A percentile compares a stretch with the other conserved stretches of the same genome.
phyloP scores from a whole-genome alignment of 139 green algal species.

The Trebouxia sp. region DNA sequence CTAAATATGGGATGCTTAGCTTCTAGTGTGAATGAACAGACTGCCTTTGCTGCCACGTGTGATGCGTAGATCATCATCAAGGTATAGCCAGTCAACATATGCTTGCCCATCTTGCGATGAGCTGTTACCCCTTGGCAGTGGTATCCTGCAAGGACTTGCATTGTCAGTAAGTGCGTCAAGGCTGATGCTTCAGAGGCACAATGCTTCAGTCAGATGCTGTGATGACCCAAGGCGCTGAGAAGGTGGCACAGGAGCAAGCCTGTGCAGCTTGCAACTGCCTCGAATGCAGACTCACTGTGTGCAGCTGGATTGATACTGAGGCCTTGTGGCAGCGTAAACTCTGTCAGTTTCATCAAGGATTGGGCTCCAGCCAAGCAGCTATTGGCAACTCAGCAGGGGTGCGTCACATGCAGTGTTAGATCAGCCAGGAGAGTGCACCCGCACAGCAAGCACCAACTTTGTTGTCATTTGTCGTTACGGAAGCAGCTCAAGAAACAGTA shows the following conservation, averaged over 20 bases:
- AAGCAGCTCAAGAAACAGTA: too few species aligned
- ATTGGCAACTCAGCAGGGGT: too few species aligned
- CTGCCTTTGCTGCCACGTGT: constrained; percentile 69
- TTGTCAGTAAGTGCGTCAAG: background rate
- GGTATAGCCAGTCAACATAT: constrained; percentile 82
- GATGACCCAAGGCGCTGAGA: too few species aligned
- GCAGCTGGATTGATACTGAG: too few species aligned
- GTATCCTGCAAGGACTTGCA: constrained; percentile 37
- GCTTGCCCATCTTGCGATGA: constrained; percentile 40
- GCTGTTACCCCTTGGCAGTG: constrained; percentile 32
- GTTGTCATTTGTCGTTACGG: too few species aligned
- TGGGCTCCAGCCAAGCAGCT: too few species aligned
- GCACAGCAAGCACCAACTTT: too few species aligned
- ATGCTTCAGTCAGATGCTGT: background rate
- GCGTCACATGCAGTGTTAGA: too few species aligned
- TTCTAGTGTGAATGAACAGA: constrained; percentile 45
- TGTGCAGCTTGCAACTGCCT: background rate
- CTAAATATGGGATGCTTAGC: background rate
- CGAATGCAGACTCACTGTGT: background rate
- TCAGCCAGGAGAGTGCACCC: too few species aligned
- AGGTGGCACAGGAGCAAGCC: background rate
- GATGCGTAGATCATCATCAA: constrained; percentile 71
- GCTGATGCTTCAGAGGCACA: background rate
- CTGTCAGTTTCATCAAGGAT: too few species aligned
- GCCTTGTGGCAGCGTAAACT: too few species aligned